Evolutionary conservation across 306 rosid genomes (phyloP).

Genomic region (Acacia crassicarpa): DNA sequence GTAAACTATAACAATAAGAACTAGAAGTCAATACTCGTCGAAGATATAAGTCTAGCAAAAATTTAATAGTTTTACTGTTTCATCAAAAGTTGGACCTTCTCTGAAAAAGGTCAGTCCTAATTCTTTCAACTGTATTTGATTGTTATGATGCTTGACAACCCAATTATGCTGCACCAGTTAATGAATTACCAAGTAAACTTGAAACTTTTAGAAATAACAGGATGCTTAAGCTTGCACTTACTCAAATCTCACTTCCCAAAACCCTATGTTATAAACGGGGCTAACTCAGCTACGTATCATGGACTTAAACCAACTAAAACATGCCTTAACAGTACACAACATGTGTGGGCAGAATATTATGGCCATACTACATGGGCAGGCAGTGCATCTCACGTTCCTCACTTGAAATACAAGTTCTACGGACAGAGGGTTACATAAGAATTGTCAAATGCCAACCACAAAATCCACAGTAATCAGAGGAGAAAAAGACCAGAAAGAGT

Average conservation of each 20-base stretch:
- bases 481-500: neutral
- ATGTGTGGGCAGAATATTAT: neutral
- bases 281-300: too few relatives aligned
- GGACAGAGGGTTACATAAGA: neutral
- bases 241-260: too few relatives aligned
- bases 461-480: neutral
- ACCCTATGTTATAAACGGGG: too few relatives aligned
- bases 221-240: too few relatives aligned
- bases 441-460: neutral
- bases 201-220: too few relatives aligned
- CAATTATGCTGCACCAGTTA: too few relatives aligned
- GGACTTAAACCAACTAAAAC: neutral
- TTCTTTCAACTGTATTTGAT: too few relatives aligned
- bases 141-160: too few relatives aligned
- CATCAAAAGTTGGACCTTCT: too few relatives aligned
- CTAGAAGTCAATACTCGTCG: conserved; percentile 13
- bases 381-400: neutral
- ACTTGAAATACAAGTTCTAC: neutral
- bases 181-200: too few relatives aligned
- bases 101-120: too few relatives aligned
- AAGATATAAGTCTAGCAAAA: neutral
- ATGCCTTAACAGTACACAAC: neutral
- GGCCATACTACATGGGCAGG: neutral
- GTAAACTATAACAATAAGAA: neutral
- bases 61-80: too few relatives aligned